Percentiles rank a stretch among this genome's conserved stretches.
phyloP scores from a whole-genome alignment of 176 grass and related monocot species.

The Pontederia crassipes region DNA sequence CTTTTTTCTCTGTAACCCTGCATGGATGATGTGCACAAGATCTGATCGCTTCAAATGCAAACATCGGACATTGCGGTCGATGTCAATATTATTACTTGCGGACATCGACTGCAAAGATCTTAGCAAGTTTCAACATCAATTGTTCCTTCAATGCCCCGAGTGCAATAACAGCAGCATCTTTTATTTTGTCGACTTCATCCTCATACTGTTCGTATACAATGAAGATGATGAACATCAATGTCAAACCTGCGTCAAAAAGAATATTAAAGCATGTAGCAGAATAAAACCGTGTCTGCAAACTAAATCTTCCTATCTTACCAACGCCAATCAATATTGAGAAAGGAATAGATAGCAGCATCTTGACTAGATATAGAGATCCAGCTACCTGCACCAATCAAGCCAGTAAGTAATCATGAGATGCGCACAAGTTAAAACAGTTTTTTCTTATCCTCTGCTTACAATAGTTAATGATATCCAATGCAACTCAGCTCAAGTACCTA shows the following conservation, averaged over 20 bases:
- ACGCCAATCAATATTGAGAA: slow-evolving; percentile 42
- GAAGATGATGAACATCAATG: slow-evolving; percentile 71
- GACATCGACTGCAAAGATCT: slow-evolving; percentile 25
- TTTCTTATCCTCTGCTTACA: no score
- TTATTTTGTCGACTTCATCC: slow-evolving; percentile 59
- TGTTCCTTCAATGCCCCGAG: slow-evolving; percentile 26
- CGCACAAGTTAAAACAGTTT: no score
- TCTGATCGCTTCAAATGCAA: no score
- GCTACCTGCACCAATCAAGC: slow-evolving; percentile 31
- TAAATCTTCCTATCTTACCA: slow-evolving; percentile 29
- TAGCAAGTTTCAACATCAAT: slow-evolving; percentile 29
- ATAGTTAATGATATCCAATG: no score
- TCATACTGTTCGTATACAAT: slow-evolving; percentile 95
- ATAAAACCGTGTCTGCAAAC: not conserved
- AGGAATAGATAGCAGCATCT: slow-evolving; percentile 56
- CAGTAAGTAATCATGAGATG: not conserved
- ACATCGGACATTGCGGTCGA: no score
- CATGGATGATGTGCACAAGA: not conserved
- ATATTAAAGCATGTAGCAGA: not conserved
- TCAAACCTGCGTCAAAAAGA: slow-evolving; percentile 36
- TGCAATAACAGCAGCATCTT: slow-evolving; percentile 27
- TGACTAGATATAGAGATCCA: slow-evolving; percentile 48
- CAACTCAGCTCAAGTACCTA: no score
- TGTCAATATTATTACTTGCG: not conserved
- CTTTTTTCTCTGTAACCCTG: no score